Conservation (phyloP, 2,329 filamentous ascomycete genomes). For the Thielaviopsis euricoi region DNA sequence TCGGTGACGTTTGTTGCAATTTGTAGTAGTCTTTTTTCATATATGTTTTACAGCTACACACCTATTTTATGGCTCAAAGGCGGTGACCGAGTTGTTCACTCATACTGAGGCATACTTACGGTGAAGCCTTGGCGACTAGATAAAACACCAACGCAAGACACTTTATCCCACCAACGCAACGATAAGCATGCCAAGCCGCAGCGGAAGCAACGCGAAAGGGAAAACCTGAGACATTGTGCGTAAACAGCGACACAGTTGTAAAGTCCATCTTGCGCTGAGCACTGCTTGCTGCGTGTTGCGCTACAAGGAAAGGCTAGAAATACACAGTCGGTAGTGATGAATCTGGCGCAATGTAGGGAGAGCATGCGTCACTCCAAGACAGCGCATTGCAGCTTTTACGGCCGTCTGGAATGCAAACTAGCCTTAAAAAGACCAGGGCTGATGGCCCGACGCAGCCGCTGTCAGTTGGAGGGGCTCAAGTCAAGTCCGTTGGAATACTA, state of each 20-base stretch:
- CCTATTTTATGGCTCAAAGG: neutral
- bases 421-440: neutral
- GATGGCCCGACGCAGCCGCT: neutral
- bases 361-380: neutral
- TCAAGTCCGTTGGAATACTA: no score
- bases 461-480: neutral
- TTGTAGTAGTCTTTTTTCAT: no score
- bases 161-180: no score
- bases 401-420: neutral
- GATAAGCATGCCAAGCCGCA: neutral
- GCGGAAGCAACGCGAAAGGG: neutral
- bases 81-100: neutral
- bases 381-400: neutral
- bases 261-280: no score
- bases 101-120: neutral
- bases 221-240: neutral
- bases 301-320: no score
- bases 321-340: neutral
- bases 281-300: no score
- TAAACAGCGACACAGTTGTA: no score
- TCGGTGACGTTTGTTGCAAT: no score
- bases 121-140: neutral
- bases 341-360: neutral
- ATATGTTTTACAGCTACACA: no score
- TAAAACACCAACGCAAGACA: neutral